Base-by-base conservation (phyloP, 495 filamentous ascomycete genomes). In the Daldinia decipiens region DNA sequence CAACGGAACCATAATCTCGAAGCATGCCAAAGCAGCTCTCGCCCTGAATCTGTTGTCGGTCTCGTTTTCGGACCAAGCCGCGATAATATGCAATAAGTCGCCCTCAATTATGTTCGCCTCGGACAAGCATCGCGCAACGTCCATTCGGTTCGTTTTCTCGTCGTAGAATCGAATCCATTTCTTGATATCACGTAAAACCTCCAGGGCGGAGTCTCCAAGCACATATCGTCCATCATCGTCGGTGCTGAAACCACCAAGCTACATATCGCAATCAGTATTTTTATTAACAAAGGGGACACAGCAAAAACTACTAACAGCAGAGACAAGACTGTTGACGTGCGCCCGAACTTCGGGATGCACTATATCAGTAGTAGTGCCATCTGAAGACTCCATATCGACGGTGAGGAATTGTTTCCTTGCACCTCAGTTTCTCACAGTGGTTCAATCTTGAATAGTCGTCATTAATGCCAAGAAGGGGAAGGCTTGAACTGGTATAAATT, bases 81-180 rank as follows among this genome's bases (percentile, higher is more conserved):
- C 90, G 50, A 99, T 84, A 68, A 99, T 98, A 59, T 94, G 92
- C 59, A 98, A 82, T 32, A 99, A 82, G 78, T 99, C 96, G 11
- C 92, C 90, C 68, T 90, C 89, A 65, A 98, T 87, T n/a, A 99
- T 79, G 75, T 98, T 98, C 50, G 93, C 90, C 76, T 98, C 94
- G 74, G 93, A 92, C 62, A 98, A 82, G 74, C 94, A 97, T 78
- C 95, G 87, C 50, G 94, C 94, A 58, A 98, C 96, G 80, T 99
- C 96, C 86, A 96, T 90, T 61, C 95, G 90, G 74, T 97, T 96
- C 60, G 91, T 87, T 78, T 95, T 96, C 76, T 97, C 91, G 77
- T 99, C 96, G 84, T 96, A 96, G 63, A 97, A 85, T 76, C 91
- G 93, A 72, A 99, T 81, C 96, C 96, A 98, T 86, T 88, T 90